Evolutionary conservation across 768 basidiomycete genomes (phyloP).

Genomic region (Serendipita sp.): DNA sequence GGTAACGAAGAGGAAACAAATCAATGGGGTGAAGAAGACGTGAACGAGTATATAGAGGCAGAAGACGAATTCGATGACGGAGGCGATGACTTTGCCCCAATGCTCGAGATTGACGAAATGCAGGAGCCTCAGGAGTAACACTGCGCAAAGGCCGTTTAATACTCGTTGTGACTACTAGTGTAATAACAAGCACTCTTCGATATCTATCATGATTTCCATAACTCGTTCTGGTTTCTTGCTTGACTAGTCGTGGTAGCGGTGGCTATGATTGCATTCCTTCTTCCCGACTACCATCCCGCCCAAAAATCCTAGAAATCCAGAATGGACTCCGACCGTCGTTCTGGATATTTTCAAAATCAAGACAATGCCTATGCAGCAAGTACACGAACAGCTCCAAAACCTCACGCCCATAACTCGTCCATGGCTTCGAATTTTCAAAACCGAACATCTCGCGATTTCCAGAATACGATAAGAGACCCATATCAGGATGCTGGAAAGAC

Average conservation of each 20-base stretch:
- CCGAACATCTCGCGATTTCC: background rate
- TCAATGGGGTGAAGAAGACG: background rate
- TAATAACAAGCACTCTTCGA: background rate
- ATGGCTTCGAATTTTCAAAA: background rate
- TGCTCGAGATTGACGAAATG: background rate
- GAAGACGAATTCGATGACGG: conserved; percentile 10
- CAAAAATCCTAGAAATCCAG: background rate
- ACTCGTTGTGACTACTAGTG: background rate
- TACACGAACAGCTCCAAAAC: background rate
- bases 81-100: conserved; percentile 8
- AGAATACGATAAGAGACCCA: conserved; percentile 10
- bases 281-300: background rate
- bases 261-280: background rate
- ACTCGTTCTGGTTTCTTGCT: too few relatives aligned
- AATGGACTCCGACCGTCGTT: conserved; percentile 4
- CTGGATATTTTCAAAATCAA: background rate
- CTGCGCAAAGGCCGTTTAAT: background rate
- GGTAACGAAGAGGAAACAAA: conserved; percentile 8
- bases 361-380: background rate
- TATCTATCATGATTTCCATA: too few relatives aligned
- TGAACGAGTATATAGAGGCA: background rate
- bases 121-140: background rate
- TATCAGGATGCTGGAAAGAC: background rate
- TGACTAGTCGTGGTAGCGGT: too few relatives aligned
- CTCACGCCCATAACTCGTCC: background rate